Evolutionary conservation across 208 protist species (phyloP), one percentile per base, ranked within the genome.

Genomic region (Phytomonas sp.): DNA sequence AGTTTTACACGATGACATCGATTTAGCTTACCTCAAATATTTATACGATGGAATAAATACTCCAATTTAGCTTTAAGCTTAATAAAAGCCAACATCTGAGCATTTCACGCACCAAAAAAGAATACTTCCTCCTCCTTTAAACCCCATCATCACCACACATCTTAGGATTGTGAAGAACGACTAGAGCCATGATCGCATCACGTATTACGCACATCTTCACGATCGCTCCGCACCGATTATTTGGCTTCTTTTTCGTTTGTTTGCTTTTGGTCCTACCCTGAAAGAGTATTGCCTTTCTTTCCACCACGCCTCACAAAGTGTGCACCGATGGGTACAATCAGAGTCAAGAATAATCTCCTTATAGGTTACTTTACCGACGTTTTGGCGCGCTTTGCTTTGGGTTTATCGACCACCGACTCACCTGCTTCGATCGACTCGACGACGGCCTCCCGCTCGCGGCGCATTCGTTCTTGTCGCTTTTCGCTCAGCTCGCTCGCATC

Each of bases 371-470:
- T 16, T 4, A 12, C 12, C 32, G 77, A 60, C 70, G 78, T 71
- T 36, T 77, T 80, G 4, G 63, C 29, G 16, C 77, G 71, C 74
- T 83, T 76, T 14, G 59, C 62, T 3, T 59, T 60, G 69, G 66
- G 68, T 49, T 76, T 69, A 12, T 16, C 45, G 16, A 40, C 52
- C 29, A 63, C 61, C 16, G 45, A 59, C 0, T 56, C 63, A 40
- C 70, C 64, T 4, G 69, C 69, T 40, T 91, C 88, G 32, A 94
- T 77, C 0, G 81, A 74, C n/a, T 89, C 86, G 8, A 81, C 83
- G 0, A 91, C 76, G 31, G 80, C 74, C 65, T 89, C 86, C 31
- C 83, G 81, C 30, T 83, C 82, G n/a, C 72, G 67, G 69, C 81
- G 77, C 70, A 77, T 72, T 29, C 76, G 71, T 56, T 86, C 86